Conservation (phyloP, 2,329 filamentous ascomycete genomes). For the Berkeleyomyces rouxiae region DNA sequence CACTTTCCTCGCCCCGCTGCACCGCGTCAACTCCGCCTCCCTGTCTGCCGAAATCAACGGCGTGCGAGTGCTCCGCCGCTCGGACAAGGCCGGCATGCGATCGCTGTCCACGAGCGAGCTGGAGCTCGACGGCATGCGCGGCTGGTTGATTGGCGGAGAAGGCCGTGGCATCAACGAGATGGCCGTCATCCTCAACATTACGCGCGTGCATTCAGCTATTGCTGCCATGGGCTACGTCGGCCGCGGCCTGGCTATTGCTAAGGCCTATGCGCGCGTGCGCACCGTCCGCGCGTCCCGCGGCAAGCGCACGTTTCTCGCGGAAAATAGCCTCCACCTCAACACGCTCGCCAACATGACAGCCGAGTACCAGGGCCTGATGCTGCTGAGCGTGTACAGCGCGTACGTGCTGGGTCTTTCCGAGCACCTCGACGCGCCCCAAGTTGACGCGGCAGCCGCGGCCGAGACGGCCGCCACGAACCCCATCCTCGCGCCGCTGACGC, state of each 20-base stretch:
- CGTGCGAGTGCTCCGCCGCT: constrained; percentile 49
- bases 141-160: constrained; percentile 48
- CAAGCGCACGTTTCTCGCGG: constrained; percentile 29
- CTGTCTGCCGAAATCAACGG: constrained; percentile 41
- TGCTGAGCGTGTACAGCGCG: constrained; percentile 36
- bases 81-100: constrained; percentile 56
- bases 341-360: constrained; percentile 39
- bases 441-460: constrained; percentile 12
- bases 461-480: background rate
- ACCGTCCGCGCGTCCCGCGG: constrained; percentile 28
- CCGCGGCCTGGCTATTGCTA: constrained; percentile 39
- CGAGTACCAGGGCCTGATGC: constrained; percentile 39
- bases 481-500: constrained; percentile 19
- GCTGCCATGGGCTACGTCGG: constrained; percentile 35
- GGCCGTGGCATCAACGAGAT: constrained; percentile 54
- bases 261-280: constrained; percentile 40
- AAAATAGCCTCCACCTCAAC: constrained; percentile 39
- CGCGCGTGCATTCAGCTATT: constrained; percentile 40
- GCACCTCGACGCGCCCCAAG: constrained; percentile 20
- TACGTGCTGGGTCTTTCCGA: constrained; percentile 39
- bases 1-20: constrained; percentile 49
- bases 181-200: constrained; percentile 50
- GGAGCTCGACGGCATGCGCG: constrained; percentile 44
- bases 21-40: constrained; percentile 24
- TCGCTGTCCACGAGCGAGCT: constrained; percentile 57